Conservation (phyloP, 345 rosid species). For the Anastatica hierochuntica region DNA sequence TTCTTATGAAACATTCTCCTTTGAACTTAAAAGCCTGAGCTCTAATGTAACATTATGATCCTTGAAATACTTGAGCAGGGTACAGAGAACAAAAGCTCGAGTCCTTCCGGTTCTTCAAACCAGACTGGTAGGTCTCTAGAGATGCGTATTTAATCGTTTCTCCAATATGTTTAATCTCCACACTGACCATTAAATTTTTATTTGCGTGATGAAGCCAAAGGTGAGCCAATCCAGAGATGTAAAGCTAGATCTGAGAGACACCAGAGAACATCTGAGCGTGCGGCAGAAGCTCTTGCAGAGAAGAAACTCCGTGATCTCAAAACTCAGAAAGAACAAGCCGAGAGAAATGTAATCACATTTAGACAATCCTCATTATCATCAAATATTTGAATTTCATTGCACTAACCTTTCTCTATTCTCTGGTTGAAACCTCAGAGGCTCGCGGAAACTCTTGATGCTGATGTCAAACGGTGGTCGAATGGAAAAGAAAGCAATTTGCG, state of each 20-base stretch:
- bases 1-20: background rate
- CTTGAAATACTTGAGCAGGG: conserved; percentile 40
- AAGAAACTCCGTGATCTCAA: conserved; percentile 79
- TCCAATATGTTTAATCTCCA: conserved; percentile 1
- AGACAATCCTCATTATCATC: conserved; percentile 4
- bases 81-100: conserved; percentile 36
- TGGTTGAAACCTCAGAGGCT: conserved; percentile 48
- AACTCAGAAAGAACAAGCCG: conserved; percentile 81
- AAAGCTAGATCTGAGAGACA: conserved; percentile 70
- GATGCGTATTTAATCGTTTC: background rate
- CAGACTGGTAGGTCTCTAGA: conserved; percentile 36
- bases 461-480: conserved; percentile 86
- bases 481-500: conserved; percentile 90
- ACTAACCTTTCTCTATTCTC: conserved; percentile 5
- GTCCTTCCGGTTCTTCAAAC: conserved; percentile 25
- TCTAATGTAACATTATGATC: conserved; percentile 1
- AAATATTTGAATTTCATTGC: background rate
- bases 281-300: conserved; percentile 88
- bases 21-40: background rate
- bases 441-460: conserved; percentile 69
- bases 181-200: conserved; percentile 14
- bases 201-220: conserved; percentile 33
- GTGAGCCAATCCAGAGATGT: conserved; percentile 51
- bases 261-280: conserved; percentile 74
- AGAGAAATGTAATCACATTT: conserved; percentile 68